Percentiles rank a stretch among this genome's conserved stretches.
These are phyloP conservation scores for Picea glauca DNA, from an alignment of 75 land plant genomes.

Conservation along the genomic window DNA sequence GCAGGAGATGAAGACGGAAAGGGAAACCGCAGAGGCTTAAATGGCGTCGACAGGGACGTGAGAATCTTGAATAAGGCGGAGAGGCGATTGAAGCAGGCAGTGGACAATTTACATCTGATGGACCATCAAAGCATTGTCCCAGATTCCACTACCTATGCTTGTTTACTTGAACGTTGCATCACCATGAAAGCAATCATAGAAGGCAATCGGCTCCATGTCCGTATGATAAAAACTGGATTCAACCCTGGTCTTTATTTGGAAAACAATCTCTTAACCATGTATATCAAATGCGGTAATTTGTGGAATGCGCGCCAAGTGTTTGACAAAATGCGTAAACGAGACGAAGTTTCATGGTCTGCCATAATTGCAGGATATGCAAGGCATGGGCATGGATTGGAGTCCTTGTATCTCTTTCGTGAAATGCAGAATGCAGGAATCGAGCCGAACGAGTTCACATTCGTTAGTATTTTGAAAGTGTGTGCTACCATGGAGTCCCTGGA, in stretches of 20 bases:
- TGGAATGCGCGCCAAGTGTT: conserved; percentile 27
- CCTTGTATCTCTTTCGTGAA: conserved; percentile 16
- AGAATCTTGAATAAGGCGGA: neutral
- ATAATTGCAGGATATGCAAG: conserved; percentile 29
- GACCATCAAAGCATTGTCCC: neutral
- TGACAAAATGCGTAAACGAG: conserved; percentile 33
- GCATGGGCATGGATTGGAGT: conserved; percentile 15
- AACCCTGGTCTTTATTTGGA: conserved; percentile 12
- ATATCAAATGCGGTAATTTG: conserved; percentile 19
- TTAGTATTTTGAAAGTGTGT: conserved; percentile 27
- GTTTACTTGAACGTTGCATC: neutral
- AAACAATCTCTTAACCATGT: conserved; percentile 32
- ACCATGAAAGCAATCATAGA: conserved; percentile 9
- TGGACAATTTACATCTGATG: neutral
- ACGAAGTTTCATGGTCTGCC: conserved; percentile 46
- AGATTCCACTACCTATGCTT: neutral
- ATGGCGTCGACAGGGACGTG: neutral
- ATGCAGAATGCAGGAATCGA: conserved; percentile 20
- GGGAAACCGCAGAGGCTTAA: too few relatives aligned
- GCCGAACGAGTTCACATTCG: conserved; percentile 39
- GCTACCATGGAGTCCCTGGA: conserved; percentile 13
- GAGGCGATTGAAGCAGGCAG: neutral
- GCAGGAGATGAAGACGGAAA: too few relatives aligned
- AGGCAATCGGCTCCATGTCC: conserved; percentile 20
- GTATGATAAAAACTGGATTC: conserved; percentile 28